Evolutionary conservation across 345 rosid genomes (phyloP), one percentile per base, ranked within the genome.

Genomic region (Clausena lansium): DNA sequence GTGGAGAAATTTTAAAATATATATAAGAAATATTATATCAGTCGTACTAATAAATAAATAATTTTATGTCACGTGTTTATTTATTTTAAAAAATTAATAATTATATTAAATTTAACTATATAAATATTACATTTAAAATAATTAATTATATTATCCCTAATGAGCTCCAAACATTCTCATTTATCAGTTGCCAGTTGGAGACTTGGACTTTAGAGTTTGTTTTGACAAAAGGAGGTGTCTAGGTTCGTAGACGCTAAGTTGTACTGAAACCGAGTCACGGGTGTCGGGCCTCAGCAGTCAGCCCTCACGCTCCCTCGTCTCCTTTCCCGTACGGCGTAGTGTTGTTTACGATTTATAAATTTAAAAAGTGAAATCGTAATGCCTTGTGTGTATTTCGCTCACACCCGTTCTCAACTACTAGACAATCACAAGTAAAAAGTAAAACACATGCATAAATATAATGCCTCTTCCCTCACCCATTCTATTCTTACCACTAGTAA

Each of bases 221-320:
- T 76, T 74, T 67, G 15, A 30, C 17, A 55, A 66, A 57, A 68
- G 74, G 6, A 47, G 36, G 70, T 68, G 82, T 82, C 86, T 27
- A 78, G 80, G 86, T 84, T 84, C 81, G 84, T 14, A 74, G 78
- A 62, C 66, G 78, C 87, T 75, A 61, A 71, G 83, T 81, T 83
- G 87, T 80, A 80, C 83, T 78, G 57, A 24, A 32, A 65, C 50
- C 59, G 80, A 60, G 78, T 80, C 86, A 82, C 85, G 81, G 73
- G 81, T 76, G 17, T 69, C 17, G 1, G 50, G 15, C 50, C 17
- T 45, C 82, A 67, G n/a, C n/a, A n/a, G n/a, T n/a, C 82, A 78
- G 83, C n/a, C 84, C 83, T n/a, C 88, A 67, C 62, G 66, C 64
- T 5, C 59, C 6, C 27, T 64, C 63, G 64, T 64, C 62, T 68